Base-by-base conservation (phyloP, 345 rosid genomes). In the Raphanus sativus region DNA sequence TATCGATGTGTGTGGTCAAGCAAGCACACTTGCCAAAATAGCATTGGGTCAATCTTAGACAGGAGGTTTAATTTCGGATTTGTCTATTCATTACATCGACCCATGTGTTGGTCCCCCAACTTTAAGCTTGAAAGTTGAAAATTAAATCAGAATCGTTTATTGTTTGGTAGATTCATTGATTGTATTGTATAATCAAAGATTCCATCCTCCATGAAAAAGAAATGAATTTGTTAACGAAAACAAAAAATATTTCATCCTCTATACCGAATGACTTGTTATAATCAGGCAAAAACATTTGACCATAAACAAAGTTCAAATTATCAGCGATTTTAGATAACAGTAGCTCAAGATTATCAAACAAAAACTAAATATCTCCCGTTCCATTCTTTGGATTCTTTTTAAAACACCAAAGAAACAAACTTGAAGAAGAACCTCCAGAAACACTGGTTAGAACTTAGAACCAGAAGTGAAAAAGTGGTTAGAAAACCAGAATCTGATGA, bases 331-430 rank as follows among this genome's bases (percentile, higher is more conserved):
- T 12, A 73, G 52, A 63, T 56, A 48, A 45, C 62, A 63, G 62
- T 73, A 52, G 28, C 28, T 66, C 24, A 58, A 36, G 70, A 74
- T 73, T 50, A 48, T 52, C 38, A 75, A 45, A 33, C 17, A 56
- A 56, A 33, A 55, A 55, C n/a, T 69, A 70, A 33, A 21, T 3
- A 33, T 52, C 11, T 38, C 8, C 34, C 60, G 6, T 42, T 59
- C 12, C 5, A 40, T 29, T 32, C 54, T 45, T 77, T 70, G 75
- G 69, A 63, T 62, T 5, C 9, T 34, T 34, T 55, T 55, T 25
- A 29, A 55, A 65, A 52, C 58, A 76, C 56, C 80, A 63, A 70
- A 64, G 30, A 55, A 70, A 4, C 26, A 70, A 56, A 77, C 45
- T 13, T 61, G 38, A 61, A 29, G 65, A 61, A 29, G 30, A 48